These are phyloP conservation scores for Paraphaeosphaeria minitans DNA, from an alignment of 2,329 filamentous ascomycete genomes.

Conservation along the genomic window DNA sequence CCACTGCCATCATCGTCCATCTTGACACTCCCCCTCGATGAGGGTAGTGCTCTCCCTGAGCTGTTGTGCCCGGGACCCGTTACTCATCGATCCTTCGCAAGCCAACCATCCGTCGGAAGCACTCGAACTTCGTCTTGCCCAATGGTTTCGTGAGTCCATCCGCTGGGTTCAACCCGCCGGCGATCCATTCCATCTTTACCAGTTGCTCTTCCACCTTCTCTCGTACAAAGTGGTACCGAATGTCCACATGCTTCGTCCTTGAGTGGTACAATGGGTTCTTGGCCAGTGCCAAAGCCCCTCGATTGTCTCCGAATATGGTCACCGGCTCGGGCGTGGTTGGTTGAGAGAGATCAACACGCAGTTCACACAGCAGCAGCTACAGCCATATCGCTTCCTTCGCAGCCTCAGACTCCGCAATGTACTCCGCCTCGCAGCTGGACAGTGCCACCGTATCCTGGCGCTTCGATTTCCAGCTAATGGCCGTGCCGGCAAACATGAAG, in stretches of 20 bases:
- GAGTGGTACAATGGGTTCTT: slow-evolving; percentile 18
- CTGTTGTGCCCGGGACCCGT: too few species aligned
- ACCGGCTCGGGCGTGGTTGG: not conserved
- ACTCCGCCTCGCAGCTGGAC: slow-evolving; percentile 4
- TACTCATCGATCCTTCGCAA: too few species aligned
- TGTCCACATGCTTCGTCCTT: slow-evolving; percentile 20
- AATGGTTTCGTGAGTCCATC: slow-evolving; percentile 11
- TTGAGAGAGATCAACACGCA: not conserved
- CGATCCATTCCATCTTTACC: slow-evolving; percentile 1
- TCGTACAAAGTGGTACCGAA: slow-evolving; percentile 20
- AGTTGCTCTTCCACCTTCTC: slow-evolving; percentile 1
- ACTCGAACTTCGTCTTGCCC: not conserved
- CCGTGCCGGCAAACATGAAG: not conserved
- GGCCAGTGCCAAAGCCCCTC: slow-evolving; percentile 6
- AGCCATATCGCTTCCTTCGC: slow-evolving; percentile 12
- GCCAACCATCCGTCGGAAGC: not conserved
- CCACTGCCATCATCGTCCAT: too few species aligned
- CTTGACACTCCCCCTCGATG: too few species aligned
- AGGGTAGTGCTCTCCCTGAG: too few species aligned
- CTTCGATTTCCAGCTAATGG: slow-evolving; percentile 24
- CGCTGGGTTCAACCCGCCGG: slow-evolving; percentile 1
- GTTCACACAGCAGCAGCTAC: slow-evolving; percentile 5
- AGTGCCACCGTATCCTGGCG: slow-evolving; percentile 15
- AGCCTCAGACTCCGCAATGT: slow-evolving; percentile 2
- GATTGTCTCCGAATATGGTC: not conserved